A percentile compares a stretch with the other conserved stretches of the same genome.
phyloP scores from a whole-genome alignment of 108 stramenopile genomes.

The Aureococcus anophagefferens region DNA sequence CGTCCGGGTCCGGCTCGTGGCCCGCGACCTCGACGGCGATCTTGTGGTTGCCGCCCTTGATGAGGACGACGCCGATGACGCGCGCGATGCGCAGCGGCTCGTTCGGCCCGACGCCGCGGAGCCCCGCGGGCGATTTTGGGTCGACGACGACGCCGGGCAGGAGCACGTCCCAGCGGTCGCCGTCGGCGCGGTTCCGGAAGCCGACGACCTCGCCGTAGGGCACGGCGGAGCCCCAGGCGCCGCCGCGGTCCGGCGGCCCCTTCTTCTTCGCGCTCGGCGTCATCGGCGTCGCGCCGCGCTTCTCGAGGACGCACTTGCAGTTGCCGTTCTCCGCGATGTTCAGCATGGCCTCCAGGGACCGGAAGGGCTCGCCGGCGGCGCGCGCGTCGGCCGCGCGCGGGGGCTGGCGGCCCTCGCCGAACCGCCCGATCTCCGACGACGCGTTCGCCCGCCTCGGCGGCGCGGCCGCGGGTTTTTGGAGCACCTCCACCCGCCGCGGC shows the following conservation, averaged over 20 bases:
- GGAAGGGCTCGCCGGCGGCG: constrained; percentile 1
- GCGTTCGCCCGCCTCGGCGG: no score
- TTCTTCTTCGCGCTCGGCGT: no score
- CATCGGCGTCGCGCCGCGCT: no score
- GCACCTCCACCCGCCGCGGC: no score
- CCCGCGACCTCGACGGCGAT: neutral
- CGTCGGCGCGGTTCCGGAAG: constrained; percentile 2
- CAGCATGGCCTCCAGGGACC: neutral
- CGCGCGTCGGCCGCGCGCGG: neutral
- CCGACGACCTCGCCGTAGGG: constrained; percentile 3
- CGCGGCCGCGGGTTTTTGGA: no score
- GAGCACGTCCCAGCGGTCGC: constrained; percentile 5
- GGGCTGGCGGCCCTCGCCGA: neutral
- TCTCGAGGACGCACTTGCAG: neutral
- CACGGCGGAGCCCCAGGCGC: no score
- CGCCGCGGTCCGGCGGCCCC: no score
- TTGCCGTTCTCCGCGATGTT: neutral
- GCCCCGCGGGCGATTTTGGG: no score
- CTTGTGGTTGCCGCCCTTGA: constrained; percentile 5
- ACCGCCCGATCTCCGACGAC: neutral
- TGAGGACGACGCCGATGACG: neutral
- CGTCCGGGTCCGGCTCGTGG: neutral
- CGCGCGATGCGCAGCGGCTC: neutral
- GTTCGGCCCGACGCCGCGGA: neutral
- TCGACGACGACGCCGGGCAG: neutral